These are phyloP conservation scores for Phylloporus arenicola DNA, from an alignment of 768 basidiomycete species.

Conservation along the genomic window DNA sequence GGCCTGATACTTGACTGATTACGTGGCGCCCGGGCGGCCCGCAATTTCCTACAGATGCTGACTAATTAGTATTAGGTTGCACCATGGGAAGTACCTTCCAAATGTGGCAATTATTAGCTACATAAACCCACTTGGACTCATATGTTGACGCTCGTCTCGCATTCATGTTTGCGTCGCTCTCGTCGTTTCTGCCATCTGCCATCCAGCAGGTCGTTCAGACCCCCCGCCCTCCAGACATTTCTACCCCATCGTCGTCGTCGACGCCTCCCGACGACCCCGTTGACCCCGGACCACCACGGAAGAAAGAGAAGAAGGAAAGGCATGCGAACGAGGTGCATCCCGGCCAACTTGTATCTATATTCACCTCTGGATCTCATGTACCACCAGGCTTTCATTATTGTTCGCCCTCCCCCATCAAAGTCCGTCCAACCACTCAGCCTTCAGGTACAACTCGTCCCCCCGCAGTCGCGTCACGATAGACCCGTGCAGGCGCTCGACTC, in stretches of 20 bases:
- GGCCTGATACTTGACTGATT: background rate
- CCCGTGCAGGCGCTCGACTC: constrained; percentile 44
- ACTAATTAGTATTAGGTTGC: background rate
- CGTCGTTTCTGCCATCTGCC: constrained; percentile 46
- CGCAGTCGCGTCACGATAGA: constrained; percentile 40
- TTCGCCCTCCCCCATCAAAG: constrained; percentile 81
- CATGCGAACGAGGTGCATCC: constrained; percentile 43
- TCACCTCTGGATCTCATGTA: constrained; percentile 4
- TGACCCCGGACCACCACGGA: constrained; percentile 34
- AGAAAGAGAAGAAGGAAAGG: constrained; percentile 42
- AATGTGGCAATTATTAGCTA: background rate
- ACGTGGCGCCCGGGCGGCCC: too few species aligned
- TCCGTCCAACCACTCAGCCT: constrained; percentile 85
- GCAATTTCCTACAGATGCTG: background rate
- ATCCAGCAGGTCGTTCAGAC: constrained; percentile 36
- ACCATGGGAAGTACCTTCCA: constrained; percentile 14
- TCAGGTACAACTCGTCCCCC: constrained; percentile 85
- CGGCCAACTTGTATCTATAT: constrained; percentile 2
- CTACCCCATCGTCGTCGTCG: constrained; percentile 6
- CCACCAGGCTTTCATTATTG: constrained; percentile 85
- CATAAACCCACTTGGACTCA: constrained; percentile 11
- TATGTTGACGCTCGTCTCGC: background rate
- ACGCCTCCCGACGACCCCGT: constrained; percentile 10
- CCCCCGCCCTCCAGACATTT: constrained; percentile 20
- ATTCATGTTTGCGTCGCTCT: constrained; percentile 49